Evolutionary conservation across 495 filamentous ascomycete species (phyloP).

Genomic region (Neurospora sp.): DNA sequence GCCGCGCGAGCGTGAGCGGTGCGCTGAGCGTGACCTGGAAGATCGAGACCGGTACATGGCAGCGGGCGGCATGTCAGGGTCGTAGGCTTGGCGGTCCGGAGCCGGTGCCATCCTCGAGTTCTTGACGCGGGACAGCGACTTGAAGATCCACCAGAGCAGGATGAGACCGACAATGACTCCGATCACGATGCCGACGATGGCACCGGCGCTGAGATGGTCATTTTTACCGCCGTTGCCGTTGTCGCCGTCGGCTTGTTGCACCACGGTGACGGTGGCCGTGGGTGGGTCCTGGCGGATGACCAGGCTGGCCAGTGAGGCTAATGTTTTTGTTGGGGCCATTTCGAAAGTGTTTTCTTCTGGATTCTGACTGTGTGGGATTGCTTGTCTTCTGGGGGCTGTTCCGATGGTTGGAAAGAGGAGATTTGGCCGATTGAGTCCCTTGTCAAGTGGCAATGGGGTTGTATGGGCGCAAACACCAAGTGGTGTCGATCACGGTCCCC

Average conservation of each 20-base stretch:
- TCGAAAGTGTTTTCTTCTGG: neutral
- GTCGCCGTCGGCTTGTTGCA: neutral
- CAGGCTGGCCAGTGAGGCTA: conserved; percentile 2
- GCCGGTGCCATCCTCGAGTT: conserved; percentile 2
- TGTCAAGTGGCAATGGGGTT: neutral
- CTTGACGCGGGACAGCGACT: neutral
- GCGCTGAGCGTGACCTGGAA: neutral
- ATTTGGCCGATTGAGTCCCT: neutral
- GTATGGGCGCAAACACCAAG: neutral
- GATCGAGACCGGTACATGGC: conserved; percentile 4
- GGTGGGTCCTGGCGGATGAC: conserved; percentile 7
- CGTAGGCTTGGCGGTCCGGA: conserved; percentile 15
- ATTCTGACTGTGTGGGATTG: neutral
- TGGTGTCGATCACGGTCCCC: neutral
- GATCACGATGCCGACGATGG: conserved; percentile 22
- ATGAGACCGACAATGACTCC: conserved; percentile 18
- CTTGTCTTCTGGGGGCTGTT: neutral
- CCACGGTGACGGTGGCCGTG: conserved; percentile 9
- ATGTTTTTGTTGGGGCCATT: conserved; percentile 18
- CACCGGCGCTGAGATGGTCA: conserved; percentile 9
- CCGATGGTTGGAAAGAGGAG: neutral
- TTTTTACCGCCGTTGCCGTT: neutral
- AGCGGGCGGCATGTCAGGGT: conserved; percentile 12
- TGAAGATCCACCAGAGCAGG: conserved; percentile 16
- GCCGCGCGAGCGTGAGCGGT: neutral